These are phyloP conservation scores for Pleurotus platypus DNA, from an alignment of 768 basidiomycete species.

Conservation along the genomic window DNA sequence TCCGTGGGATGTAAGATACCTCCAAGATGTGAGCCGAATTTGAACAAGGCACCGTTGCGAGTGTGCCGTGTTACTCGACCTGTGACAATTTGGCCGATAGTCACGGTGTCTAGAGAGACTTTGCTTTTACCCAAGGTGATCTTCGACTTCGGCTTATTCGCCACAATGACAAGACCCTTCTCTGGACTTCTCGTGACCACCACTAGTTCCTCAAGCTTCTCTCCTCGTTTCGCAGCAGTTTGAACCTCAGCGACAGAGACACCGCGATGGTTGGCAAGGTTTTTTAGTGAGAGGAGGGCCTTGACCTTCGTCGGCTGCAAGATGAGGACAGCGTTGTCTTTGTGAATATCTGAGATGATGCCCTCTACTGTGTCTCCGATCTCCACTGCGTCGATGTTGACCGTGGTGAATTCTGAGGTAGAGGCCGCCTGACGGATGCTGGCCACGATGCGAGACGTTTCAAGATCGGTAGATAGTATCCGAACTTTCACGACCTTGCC, in stretches of 20 bases:
- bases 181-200: constrained; percentile 89
- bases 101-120: constrained; percentile 66
- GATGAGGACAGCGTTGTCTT: constrained; percentile 74
- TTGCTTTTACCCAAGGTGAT: constrained; percentile 33
- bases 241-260: constrained; percentile 66
- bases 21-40: constrained; percentile 65
- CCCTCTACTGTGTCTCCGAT: constrained; percentile 75
- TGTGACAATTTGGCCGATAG: constrained; percentile 69
- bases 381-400: constrained; percentile 71
- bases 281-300: constrained; percentile 84
- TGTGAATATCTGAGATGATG: constrained; percentile 75
- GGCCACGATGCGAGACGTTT: constrained; percentile 66
- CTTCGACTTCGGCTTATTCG: constrained; percentile 61
- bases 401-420: constrained; percentile 40
- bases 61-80: constrained; percentile 79
- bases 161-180: constrained; percentile 83
- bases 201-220: constrained; percentile 69
- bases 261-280: constrained; percentile 76
- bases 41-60: constrained; percentile 71
- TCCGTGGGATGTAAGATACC: constrained; percentile 85
- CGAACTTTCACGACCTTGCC: constrained; percentile 87
- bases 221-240: constrained; percentile 59
- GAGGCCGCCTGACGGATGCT: constrained; percentile 81
- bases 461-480: constrained; percentile 59
- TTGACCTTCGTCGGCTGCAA: constrained; percentile 67